phyloP scores from a whole-genome alignment of 164 flowering plant genomes.

The Chloranthus sessilifolius region DNA sequence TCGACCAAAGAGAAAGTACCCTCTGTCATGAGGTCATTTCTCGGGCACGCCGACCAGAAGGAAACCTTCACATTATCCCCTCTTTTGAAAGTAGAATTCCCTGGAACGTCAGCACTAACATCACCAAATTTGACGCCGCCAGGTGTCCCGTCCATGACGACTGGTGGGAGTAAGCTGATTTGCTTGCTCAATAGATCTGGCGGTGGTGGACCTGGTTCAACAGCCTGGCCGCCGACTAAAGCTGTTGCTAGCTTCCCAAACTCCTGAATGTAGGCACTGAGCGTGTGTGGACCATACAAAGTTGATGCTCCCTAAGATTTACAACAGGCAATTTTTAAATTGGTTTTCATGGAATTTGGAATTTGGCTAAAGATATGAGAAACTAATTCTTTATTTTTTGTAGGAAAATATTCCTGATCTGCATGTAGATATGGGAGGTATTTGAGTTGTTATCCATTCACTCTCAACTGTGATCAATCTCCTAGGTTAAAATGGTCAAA shows the following conservation, averaged over 20 bases:
- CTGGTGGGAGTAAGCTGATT: slow-evolving; percentile 78
- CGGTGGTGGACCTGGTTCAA: slow-evolving; percentile 64
- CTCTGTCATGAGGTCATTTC: slow-evolving; percentile 94
- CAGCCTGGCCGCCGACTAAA: slow-evolving; percentile 40
- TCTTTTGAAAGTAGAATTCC: slow-evolving; percentile 63
- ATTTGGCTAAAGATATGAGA: too few relatives aligned
- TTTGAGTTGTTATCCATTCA: too few relatives aligned
- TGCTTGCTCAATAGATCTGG: slow-evolving; percentile 86
- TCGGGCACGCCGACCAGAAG: slow-evolving; percentile 93
- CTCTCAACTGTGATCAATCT: too few relatives aligned
- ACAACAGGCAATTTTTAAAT: too few relatives aligned
- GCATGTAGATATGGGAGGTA: too few relatives aligned
- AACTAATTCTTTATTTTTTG: too few relatives aligned
- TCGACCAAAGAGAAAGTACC: slow-evolving; percentile 93
- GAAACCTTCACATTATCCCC: slow-evolving; percentile 58
- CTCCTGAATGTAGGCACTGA: slow-evolving; percentile 89
- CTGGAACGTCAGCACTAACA: slow-evolving; percentile 54
- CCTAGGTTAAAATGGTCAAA: too few relatives aligned
- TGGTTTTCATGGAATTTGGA: too few relatives aligned
- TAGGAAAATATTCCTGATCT: too few relatives aligned
- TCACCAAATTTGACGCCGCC: slow-evolving; percentile 74
- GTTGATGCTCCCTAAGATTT: slow-evolving; percentile 86
- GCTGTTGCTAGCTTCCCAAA: slow-evolving; percentile 80
- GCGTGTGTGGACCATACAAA: slow-evolving; percentile 87
- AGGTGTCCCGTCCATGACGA: slow-evolving; percentile 71